Base-by-base conservation (phyloP, 805 yeast species). In the Candida vartiovaarae region DNA sequence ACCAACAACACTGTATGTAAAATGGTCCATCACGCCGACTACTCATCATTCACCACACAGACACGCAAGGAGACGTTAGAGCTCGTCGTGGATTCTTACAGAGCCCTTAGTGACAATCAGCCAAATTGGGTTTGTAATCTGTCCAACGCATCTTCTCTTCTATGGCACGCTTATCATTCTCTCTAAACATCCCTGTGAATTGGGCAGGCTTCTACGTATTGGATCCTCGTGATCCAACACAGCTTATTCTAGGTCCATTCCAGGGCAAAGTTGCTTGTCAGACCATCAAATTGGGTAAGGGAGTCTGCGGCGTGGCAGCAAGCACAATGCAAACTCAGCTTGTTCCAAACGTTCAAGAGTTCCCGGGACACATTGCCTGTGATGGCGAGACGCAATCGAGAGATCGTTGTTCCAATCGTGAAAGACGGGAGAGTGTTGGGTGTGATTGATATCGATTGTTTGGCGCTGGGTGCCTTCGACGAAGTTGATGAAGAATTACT, bases 241-340 rank as follows among this genome's bases (percentile, higher is more conserved):
- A 74, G 55, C 67, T 93, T 41, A 71, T 86, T 24, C 67, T 91
- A 33, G 99, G 95, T 0, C 99, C 99, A 10, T 91, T 91, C 63
- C 95, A 87, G 63, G 99, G 99, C 4, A 88, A 88, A 62, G 97
- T 91, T 3, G 98, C 98, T 0, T 91, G 99, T 56, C 98, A 93
- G 63, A 66, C 67, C 27, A 93, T 91, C 45, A 57, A 67, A 44
- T 67, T 83, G 41, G 96, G 96, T 4, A 72, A 66, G 46, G 99
- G 99, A 10, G 98, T 91, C 1, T 93, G 98, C 66, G 98, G 99
- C 5, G 67, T 76, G 1, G 95, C 96, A 2, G 96, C 95, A 0
- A 48, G 57, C 0, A 50, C 67, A 1, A 62, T 63, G 43, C 42
- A 61, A 36, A 84, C 95, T 1, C 95, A 88, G 58, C 57, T 89